Evolutionary conservation across 1,139 yeast genomes (phyloP).

Genomic region (Geotrichum histeridarum): DNA sequence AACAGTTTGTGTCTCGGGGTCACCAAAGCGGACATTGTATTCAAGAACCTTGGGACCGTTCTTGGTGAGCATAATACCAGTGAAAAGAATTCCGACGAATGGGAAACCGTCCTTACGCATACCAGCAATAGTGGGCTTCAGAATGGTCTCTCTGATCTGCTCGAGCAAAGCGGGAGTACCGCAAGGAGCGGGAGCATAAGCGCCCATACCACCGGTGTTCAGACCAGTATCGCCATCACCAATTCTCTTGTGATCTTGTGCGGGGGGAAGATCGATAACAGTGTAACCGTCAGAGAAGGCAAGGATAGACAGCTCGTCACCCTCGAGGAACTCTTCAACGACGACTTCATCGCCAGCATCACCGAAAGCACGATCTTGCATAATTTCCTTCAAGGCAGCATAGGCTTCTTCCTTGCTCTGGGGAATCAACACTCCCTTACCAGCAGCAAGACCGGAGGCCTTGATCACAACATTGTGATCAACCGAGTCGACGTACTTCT

Average conservation of each 20-base stretch:
- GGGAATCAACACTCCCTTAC: constrained; percentile 96
- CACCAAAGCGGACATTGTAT: constrained; percentile 97
- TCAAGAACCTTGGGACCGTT: constrained; percentile 90
- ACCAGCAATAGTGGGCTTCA: constrained; percentile 91
- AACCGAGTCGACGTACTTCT: constrained; percentile 57
- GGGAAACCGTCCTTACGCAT: constrained; percentile 96
- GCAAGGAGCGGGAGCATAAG: constrained; percentile 96
- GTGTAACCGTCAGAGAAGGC: constrained; percentile 94
- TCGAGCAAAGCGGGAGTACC: constrained; percentile 65
- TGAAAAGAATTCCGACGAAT: constrained; percentile 90
- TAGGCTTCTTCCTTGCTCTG: constrained; percentile 76
- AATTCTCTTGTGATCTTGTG: constrained; percentile 95
- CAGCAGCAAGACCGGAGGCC: constrained; percentile 98
- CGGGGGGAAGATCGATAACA: constrained; percentile 86
- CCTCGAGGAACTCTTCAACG: constrained; percentile 91
- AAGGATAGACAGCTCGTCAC: constrained; percentile 91
- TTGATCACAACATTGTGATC: constrained; percentile 83
- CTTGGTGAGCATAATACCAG: constrained; percentile 89
- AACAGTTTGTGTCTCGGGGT: constrained; percentile 97
- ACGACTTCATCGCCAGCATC: constrained; percentile 94
- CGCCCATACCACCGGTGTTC: constrained; percentile 99
- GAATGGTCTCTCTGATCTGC: constrained; percentile 64
- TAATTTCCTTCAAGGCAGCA: constrained; percentile 76
- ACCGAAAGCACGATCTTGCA: constrained; percentile 88
- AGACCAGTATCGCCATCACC: constrained; percentile 91